These are phyloP conservation scores for Starmerella floricola DNA, from an alignment of 805 yeast species.

Conservation along the genomic window DNA sequence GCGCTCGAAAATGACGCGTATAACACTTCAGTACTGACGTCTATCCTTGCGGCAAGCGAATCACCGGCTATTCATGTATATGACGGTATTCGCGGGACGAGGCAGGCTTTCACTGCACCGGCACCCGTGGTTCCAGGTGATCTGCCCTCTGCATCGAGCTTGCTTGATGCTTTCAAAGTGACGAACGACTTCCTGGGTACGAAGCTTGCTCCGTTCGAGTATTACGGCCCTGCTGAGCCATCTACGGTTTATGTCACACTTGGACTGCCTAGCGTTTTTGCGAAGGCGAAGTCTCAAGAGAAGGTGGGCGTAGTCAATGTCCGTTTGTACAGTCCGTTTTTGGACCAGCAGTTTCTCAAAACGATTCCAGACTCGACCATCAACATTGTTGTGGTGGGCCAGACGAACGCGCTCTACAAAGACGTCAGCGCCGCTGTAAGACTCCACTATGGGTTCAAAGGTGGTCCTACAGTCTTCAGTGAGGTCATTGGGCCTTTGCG, in stretches of 20 bases:
- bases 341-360: conserved; percentile 45
- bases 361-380: conserved; percentile 47
- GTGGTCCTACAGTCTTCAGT: conserved; percentile 29
- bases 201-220: conserved; percentile 51
- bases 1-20: conserved; percentile 52
- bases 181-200: conserved; percentile 48
- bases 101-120: conserved; percentile 31
- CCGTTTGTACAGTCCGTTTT: conserved; percentile 74
- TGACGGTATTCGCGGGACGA: conserved; percentile 62
- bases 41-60: conserved; percentile 44
- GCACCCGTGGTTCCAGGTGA: not conserved
- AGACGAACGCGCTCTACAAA: conserved; percentile 42
- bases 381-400: conserved; percentile 53
- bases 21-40: conserved; percentile 41
- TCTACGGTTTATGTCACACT: conserved; percentile 70
- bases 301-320: conserved; percentile 56
- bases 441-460: conserved; percentile 20
- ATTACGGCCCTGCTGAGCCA: conserved; percentile 50
- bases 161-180: conserved; percentile 31
- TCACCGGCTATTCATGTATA: conserved; percentile 60
- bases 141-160: conserved; percentile 23
- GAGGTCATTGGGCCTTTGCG: conserved; percentile 49
- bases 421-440: conserved; percentile 44
- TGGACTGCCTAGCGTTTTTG: conserved; percentile 46
- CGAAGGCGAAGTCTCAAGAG: conserved; percentile 35